Evolutionary conservation across 768 basidiomycete genomes (phyloP).

Genomic region (Hygrophorus pudorinus): DNA sequence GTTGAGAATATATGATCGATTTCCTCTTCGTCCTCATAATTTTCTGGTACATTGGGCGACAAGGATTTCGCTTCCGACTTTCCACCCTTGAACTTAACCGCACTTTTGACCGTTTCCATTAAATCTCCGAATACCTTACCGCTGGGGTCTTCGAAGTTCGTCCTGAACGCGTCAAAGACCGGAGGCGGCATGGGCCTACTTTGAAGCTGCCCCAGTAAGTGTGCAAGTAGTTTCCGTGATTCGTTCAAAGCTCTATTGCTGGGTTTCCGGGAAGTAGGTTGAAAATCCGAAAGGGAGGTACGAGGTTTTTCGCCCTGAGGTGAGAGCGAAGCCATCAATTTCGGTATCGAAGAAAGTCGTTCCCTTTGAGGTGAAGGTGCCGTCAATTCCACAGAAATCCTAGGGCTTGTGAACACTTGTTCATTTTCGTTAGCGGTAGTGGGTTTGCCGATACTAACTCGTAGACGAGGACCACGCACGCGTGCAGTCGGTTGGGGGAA

Average conservation of each 20-base stretch:
- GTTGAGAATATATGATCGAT: slow-evolving; percentile 41
- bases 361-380: slow-evolving; percentile 12
- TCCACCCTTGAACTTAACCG: slow-evolving; percentile 25
- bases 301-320: slow-evolving; percentile 16
- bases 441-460: too few relatives aligned
- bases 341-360: slow-evolving; percentile 14
- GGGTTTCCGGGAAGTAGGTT: slow-evolving; percentile 12
- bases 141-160: slow-evolving; percentile 14
- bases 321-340: slow-evolving; percentile 14
- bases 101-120: slow-evolving; percentile 34
- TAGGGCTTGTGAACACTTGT: neutral
- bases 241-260: slow-evolving; percentile 43
- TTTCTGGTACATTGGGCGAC: slow-evolving; percentile 9
- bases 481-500: too few relatives aligned
- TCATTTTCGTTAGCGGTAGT: too few relatives aligned
- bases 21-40: slow-evolving; percentile 43
- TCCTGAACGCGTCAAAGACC: slow-evolving; percentile 33
- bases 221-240: slow-evolving; percentile 57
- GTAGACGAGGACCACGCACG: too few relatives aligned
- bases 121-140: slow-evolving; percentile 30
- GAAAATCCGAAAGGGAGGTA: slow-evolving; percentile 10
- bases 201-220: slow-evolving; percentile 56
- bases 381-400: slow-evolving; percentile 5
- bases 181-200: slow-evolving; percentile 44
- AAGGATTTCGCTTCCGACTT: slow-evolving; percentile 14